Conservation (phyloP, 345 rosid species). For the Citrus glauca region DNA sequence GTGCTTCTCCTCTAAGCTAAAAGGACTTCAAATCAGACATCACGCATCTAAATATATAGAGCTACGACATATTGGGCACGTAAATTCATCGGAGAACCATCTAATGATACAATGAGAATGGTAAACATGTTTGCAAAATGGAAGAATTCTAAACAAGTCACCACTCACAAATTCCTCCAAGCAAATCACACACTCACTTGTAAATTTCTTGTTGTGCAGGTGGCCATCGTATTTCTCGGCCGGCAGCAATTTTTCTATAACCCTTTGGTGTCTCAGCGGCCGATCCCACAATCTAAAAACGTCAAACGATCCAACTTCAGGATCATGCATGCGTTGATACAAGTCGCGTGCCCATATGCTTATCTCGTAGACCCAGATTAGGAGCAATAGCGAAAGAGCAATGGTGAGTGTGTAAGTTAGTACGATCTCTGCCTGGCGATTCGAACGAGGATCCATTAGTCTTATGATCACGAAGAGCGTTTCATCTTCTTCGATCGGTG, state of each 20-base stretch:
- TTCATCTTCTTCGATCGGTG: background rate
- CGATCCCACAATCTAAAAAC: background rate
- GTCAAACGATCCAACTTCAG: background rate
- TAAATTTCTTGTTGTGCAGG: background rate
- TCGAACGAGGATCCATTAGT: background rate
- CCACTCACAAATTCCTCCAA: background rate
- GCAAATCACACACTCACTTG: background rate
- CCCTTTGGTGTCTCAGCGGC: background rate
- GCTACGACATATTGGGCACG: slow-evolving; percentile 4
- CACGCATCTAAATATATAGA: background rate
- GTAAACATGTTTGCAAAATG: slow-evolving; percentile 2
- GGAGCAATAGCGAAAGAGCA: background rate
- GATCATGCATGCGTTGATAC: background rate
- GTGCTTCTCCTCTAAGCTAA: no score
- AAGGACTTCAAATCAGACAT: background rate
- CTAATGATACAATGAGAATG: background rate
- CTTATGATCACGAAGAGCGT: background rate
- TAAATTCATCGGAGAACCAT: background rate
- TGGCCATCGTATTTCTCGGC: background rate
- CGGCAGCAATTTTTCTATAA: background rate
- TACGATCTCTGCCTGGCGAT: background rate
- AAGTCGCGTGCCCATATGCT: background rate
- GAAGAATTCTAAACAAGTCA: background rate
- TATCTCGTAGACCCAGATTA: background rate
- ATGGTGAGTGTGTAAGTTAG: background rate